Evolutionary conservation across 2,329 filamentous ascomycete genomes (phyloP).

Genomic region (Aspergillus tamarii): DNA sequence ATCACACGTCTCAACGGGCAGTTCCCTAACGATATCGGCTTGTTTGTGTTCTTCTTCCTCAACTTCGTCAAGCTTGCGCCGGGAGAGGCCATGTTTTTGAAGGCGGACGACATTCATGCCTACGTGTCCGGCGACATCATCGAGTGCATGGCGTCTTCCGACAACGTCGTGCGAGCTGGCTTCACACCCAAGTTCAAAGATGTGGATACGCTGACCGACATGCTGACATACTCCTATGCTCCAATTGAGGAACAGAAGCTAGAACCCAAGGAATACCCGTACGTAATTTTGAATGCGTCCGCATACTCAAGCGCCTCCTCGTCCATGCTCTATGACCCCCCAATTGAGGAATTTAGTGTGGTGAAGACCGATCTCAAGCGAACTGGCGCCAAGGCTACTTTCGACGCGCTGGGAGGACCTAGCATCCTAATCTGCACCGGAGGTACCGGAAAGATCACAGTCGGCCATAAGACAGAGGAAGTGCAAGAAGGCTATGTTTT

Average conservation of each 20-base stretch:
- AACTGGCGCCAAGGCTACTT: conserved; percentile 77
- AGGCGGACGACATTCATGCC: conserved; percentile 95
- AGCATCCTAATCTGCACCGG: conserved; percentile 90
- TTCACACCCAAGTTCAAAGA: conserved; percentile 99
- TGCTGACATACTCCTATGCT: conserved; percentile 94
- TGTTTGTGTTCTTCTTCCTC: conserved; percentile 96
- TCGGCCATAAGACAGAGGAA: conserved; percentile 79
- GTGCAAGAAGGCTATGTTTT: conserved; percentile 74
- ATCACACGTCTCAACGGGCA: conserved; percentile 76
- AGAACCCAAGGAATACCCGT: conserved; percentile 80
- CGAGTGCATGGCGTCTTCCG: conserved; percentile 98
- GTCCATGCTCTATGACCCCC: conserved; percentile 83
- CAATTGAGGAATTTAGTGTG: conserved; percentile 94
- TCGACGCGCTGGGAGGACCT: conserved; percentile 83
- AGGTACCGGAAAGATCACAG: conserved; percentile 80
- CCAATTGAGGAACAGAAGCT: conserved; percentile 96
- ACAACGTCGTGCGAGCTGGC: conserved; percentile 96
- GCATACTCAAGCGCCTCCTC: conserved; percentile 79
- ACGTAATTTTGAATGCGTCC: conserved; percentile 76
- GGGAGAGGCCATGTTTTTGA: conserved; percentile 93
- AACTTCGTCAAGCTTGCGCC: conserved; percentile 88
- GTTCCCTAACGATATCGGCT: conserved; percentile 86
- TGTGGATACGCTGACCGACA: conserved; percentile 80
- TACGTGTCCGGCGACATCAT: conserved; percentile 82
- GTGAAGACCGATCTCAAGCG: conserved; percentile 75